Evolutionary conservation across 306 rosid species (phyloP), one percentile per base, ranked within the genome.

Genomic region (Rubus idaeus): DNA sequence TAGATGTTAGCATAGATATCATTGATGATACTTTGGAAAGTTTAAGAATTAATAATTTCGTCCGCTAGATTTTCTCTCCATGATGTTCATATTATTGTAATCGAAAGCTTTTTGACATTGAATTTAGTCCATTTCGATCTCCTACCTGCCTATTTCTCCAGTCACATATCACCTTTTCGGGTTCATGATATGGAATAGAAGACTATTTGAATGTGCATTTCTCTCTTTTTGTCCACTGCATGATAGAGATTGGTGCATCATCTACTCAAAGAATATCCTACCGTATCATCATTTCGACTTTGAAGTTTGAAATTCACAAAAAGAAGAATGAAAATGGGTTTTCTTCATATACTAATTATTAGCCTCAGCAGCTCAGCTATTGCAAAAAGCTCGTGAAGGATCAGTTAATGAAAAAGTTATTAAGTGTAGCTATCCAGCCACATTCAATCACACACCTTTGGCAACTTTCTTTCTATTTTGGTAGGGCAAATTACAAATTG

Each of bases 211-310:
- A 35, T 35, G 68, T 10, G 10, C 49, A 6, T 5, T 45, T 7
- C 49, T 30, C 35, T 30, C 35, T 30, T 58, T 58, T 23, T 23
- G 39, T 58, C 39, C 23, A 58, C 39, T 58, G 35, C 35, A 30
- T 30, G 1, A 23, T 0, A 9, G 23, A n/a, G 39, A 23, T 58
- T 23, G 23, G 0, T 23, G 23, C 39, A 10, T 23, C 23, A 30
- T 44, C 30, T 35, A 47, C 9, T 68, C 55, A 52, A 51, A 67
- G 42, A 66, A 41, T 16, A 57, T 57, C 30, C 57, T 40, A 53
- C 56, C n/a, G 5, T 61, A 20, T 35, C 51, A 77, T 69, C 51
- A 77, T 69, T 69, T 77, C 11, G 40, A 17, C 21, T 30, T 77
- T 49, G 81, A 77, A 70, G 39, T 23, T 10, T 23, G 30, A 11